phyloP scores from a whole-genome alignment of 768 basidiomycete genomes.

The Lactarius deliciosus region DNA sequence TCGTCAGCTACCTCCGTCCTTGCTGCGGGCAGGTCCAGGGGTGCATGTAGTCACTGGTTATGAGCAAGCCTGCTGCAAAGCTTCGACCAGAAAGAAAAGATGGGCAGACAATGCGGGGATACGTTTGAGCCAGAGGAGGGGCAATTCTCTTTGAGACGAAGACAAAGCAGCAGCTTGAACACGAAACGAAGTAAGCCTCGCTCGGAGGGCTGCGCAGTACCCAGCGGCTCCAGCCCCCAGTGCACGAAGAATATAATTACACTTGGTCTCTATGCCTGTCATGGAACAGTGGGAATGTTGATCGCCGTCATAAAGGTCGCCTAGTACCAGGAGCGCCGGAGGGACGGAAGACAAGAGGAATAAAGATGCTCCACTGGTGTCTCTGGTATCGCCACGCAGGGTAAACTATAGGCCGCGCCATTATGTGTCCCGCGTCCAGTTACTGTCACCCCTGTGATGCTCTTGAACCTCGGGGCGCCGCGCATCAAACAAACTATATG shows the following conservation, averaged over 20 bases:
- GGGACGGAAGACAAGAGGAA: background rate
- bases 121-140: background rate
- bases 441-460: background rate
- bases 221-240: background rate
- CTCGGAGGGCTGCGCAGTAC: background rate
- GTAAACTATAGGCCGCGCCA: background rate
- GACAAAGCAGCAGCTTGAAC: background rate
- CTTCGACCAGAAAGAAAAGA: background rate
- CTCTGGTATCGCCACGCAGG: background rate
- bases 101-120: background rate
- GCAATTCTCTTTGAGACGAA: background rate
- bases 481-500: background rate
- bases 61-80: background rate
- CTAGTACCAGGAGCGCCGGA: background rate
- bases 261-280: no score
- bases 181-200: background rate
- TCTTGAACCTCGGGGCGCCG: background rate
- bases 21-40: no score
- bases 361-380: background rate
- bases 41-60: background rate
- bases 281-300: background rate
- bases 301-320: no score
- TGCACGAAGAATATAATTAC: background rate
- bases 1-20: no score
- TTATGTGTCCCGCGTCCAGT: background rate